These are phyloP conservation scores for Lachancea quebecensis DNA, from an alignment of 805 yeast genomes.

Conservation along the genomic window DNA sequence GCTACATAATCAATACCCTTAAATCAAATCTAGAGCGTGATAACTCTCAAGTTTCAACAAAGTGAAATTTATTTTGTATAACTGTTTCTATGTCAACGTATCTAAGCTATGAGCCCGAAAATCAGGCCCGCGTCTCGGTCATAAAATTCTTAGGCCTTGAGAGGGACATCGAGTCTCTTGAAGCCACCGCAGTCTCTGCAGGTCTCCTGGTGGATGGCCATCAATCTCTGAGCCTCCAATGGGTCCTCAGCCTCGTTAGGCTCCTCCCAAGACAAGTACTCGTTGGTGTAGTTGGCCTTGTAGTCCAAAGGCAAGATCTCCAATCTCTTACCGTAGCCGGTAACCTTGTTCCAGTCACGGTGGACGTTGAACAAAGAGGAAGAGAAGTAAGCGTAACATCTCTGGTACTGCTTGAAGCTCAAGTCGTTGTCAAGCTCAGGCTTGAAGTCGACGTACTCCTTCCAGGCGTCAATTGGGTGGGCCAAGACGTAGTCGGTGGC, in stretches of 20 bases:
- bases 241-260: conserved; percentile 44
- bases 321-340: conserved; percentile 48
- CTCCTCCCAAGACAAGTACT: conserved; percentile 43
- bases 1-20: not conserved
- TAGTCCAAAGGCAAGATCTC: conserved; percentile 45
- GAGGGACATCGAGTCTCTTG: conserved; percentile 35
- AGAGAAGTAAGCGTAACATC: conserved; percentile 51
- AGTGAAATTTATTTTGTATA: not conserved
- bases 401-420: conserved; percentile 41
- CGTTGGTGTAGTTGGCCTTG: conserved; percentile 44
- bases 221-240: conserved; percentile 40
- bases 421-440: conserved; percentile 39
- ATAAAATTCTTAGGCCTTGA: conserved; percentile 3
- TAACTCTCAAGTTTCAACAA: not conserved
- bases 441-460: conserved; percentile 40
- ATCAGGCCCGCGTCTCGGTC: not conserved
- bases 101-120: not conserved
- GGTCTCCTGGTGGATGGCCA: conserved; percentile 40
- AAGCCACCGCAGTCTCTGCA: conserved; percentile 44
- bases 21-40: not conserved
- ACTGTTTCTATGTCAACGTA: not conserved
- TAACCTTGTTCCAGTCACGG: conserved; percentile 53
- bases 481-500: conserved; percentile 44
- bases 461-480: conserved; percentile 41
- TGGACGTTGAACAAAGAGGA: conserved; percentile 46